Conservation (phyloP, 2,329 filamentous ascomycete genomes). For the Aspergillus tubingensis region DNA sequence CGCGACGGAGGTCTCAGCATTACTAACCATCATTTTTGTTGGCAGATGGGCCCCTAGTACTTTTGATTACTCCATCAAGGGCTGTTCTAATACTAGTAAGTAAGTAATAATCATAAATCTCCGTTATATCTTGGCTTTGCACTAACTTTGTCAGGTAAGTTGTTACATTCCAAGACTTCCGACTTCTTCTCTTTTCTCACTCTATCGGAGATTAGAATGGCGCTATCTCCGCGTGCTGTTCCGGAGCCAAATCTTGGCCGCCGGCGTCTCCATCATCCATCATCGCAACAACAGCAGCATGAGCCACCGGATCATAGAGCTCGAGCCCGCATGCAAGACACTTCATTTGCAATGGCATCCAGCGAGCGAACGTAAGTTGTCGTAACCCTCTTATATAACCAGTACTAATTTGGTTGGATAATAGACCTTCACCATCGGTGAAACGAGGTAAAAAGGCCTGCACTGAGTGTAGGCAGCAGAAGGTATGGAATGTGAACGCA, state of each 20-base stretch:
- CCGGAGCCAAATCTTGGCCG: not conserved
- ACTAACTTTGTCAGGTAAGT: not conserved
- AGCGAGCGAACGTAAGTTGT: not conserved
- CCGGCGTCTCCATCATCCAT: not conserved
- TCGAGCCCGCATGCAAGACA: not conserved
- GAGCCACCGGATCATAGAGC: not conserved
- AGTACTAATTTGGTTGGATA: not conserved
- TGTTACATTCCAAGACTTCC: not conserved
- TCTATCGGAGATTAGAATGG: constrained; percentile 8
- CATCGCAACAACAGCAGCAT: not conserved
- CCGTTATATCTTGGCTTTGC: not conserved
- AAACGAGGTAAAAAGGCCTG: constrained; percentile 44
- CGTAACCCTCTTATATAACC: not conserved
- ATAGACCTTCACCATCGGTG: constrained; percentile 19
- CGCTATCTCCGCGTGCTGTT: constrained; percentile 5
- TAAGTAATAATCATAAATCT: not conserved
- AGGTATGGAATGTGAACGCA: constrained; percentile 27
- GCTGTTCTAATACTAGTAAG: no score
- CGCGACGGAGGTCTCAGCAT: no score
- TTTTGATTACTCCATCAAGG: not conserved
- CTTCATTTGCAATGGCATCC: not conserved
- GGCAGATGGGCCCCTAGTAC: no score
- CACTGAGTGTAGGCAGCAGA: constrained; percentile 48
- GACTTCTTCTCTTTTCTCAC: not conserved
- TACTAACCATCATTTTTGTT: no score